Evolutionary conservation across 2,329 filamentous ascomycete genomes (phyloP).

Genomic region (Aspergillus bombycis): DNA sequence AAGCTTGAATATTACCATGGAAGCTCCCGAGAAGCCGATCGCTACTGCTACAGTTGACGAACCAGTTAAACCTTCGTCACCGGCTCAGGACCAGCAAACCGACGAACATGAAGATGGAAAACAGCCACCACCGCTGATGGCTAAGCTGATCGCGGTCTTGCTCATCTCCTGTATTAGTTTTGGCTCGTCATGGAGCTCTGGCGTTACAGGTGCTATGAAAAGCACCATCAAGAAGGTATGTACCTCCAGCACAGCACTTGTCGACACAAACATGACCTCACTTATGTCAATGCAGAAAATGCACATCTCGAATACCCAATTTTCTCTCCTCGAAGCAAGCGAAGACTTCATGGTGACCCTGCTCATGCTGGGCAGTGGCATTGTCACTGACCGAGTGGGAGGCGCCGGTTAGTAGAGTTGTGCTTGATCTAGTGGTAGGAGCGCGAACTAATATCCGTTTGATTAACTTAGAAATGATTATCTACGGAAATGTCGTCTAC

Average conservation of each 20-base stretch:
- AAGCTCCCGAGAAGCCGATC: not conserved
- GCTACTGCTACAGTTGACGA: not conserved
- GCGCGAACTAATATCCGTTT: not conserved
- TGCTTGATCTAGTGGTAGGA: no score
- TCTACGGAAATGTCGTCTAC: constrained; percentile 65
- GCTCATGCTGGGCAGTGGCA: constrained; percentile 58
- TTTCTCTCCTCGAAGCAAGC: constrained; percentile 61
- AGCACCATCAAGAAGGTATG: constrained; percentile 60
- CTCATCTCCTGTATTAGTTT: constrained; percentile 56
- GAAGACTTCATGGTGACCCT: constrained; percentile 65
- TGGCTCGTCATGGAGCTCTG: constrained; percentile 63
- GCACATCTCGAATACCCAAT: constrained; percentile 63
- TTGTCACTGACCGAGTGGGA: constrained; percentile 62
- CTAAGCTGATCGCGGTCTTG: constrained; percentile 51
- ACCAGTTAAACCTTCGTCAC: not conserved
- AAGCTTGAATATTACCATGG: not conserved
- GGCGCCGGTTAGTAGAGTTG: constrained; percentile 50
- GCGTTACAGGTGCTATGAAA: constrained; percentile 64
- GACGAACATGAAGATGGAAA: constrained; percentile 18
- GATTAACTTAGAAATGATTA: constrained; percentile 49
- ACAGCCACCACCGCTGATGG: constrained; percentile 30
- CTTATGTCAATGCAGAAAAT: constrained; percentile 45
- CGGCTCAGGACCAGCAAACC: not conserved
- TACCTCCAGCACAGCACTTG: constrained; percentile 2
- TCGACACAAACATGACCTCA: not conserved